Evolutionary conservation across 2,329 filamentous ascomycete genomes (phyloP), one percentile per base, ranked within the genome.

Genomic region (Penicillium nordicum): DNA sequence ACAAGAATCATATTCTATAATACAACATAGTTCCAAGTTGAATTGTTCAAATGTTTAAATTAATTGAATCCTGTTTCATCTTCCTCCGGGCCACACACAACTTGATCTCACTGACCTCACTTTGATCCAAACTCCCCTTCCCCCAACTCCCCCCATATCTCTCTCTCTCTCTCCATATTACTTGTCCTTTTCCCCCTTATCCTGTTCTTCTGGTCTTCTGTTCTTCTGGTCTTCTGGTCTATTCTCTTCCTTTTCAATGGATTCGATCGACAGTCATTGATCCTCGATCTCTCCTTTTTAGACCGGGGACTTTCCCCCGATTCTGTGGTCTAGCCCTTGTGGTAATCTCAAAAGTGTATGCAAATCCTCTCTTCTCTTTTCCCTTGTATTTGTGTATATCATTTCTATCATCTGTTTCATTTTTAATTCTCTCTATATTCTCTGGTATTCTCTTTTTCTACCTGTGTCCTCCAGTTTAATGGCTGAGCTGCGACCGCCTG

Each of bases 401-500:
- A 46, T 48, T 29, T 52, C 47, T 32, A 27, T 54, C 30, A 27
- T n/a, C 7, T 16, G n/a, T n/a, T 3, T n/a, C 34, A 9, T 14
- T 16, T n/a, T 29, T 41, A 46, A n/a, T 34, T n/a, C 18, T 14
- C 25, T 42, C 25, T 16, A 10, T 41, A 14, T 7, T 32, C 21
- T 30, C 29, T 30, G 4, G 4, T 30, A 12, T 30, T 12, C 4
- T 30, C 4, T 30, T 12, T 30, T 12, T 14, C 30, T 32, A 14
- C 11, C 18, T 23, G 5, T 10, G 23, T 38, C 30, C 6, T 38
- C 30, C 6, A 12, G 27, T 41, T 34, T 12, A 53, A 53, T 37
- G 23, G 34, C 29, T 45, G 36, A 36, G 40, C 45, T 55, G 38
- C 40, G 54, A 52, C 54, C 52, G 52, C 52, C 47, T 60, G 54